Evolutionary conservation across 352 stramenopile genomes (phyloP), one percentile per base, ranked within the genome.

Genomic region (Pythium periplocum): DNA sequence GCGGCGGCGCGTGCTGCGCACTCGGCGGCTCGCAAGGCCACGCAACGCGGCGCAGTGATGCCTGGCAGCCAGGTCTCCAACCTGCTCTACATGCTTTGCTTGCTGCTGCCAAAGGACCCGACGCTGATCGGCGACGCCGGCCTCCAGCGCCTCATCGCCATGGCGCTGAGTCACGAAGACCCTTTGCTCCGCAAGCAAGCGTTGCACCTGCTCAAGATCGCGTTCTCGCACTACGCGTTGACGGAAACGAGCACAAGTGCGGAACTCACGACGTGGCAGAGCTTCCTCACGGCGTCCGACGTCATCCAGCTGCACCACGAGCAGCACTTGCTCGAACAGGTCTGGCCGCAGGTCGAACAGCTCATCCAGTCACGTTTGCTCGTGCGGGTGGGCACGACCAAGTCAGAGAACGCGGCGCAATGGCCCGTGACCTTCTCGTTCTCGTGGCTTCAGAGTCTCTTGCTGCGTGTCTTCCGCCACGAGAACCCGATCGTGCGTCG

Each of bases 231-330:
- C 67, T 84, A 74, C 41, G 54, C 61, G 3, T 12, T 75, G 51
- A 30, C 49, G 33, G 45, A 11, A 6, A 60, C 70, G 11, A 32
- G 44, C 3, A 48, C 55, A 2, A 9, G 43, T 34, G 36, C 69
- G 6, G 57, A 57, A n/a, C 35, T 71, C 17, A 50, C 57, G 36
- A 73, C 60, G 17, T 93, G 83, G 83, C 69, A 81, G 57, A 83
- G 66, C 51, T 93, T 90, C 36, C 53, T 93, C 40, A 73, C 74
- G 1, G 79, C 75, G 3, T 90, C 80, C 1, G 79, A 93, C 30
- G 80, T 93, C 9, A 87, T 93, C 39, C 79, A 92, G 51, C 82
- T 90, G 63, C 81, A 93, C 44, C 81, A 93, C 38, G 78, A 92
- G 48, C 81, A 83, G 51, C 83, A 93, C 46, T 42, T 93, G 30